Base-by-base conservation (phyloP, 2,329 filamentous ascomycete species). In the Alternaria sp. region DNA sequence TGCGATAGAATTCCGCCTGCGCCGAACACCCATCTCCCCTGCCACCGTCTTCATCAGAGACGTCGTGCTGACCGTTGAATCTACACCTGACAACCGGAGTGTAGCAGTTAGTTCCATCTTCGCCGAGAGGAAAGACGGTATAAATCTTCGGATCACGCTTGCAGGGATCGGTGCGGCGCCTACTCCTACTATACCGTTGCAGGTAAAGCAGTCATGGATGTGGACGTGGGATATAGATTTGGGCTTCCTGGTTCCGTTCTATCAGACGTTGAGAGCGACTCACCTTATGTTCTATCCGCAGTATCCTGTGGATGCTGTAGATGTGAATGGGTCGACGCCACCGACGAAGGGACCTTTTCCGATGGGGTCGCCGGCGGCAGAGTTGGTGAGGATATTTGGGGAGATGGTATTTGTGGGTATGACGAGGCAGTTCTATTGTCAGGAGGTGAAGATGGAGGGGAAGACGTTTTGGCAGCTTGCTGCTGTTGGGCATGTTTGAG, bases 391-490 rank as follows among this genome's bases (percentile, higher is more conserved):
- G 4, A 21, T 17, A 4, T 32, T 30, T 32, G 5, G 3, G 13
- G 57, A 4, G 2, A 59, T 59, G 25, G 8, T n/a, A 15, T 59
- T 54, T 45, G 23, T 36, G 26, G 23, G 13, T 28, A 12, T 43
- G 26, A 25, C 40, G 12, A 54, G 15, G 19, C 9, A 12, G 19
- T 59, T 44, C n/a, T 62, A 58, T 15, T 62, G 47, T 43, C 13
- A 45, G 43, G 59, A 62, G 30, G n/a, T 40, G 13, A 28, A 19
- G 25, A 43, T 11, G 30, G 36, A 21, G 5, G 30, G 26, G 8
- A 53, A 51, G 47, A 58, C 17, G 28, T 30, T 47, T 28, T 62
- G 59, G 59, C 54, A 55, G 28, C 13, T 62, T 19, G 54, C 43
- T 28, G 54, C 54, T 36, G 53, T 62, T 9, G 53, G 59, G 6